phyloP scores from a whole-genome alignment of 2,329 filamentous ascomycete species.

The Aureobasidium sp. region DNA sequence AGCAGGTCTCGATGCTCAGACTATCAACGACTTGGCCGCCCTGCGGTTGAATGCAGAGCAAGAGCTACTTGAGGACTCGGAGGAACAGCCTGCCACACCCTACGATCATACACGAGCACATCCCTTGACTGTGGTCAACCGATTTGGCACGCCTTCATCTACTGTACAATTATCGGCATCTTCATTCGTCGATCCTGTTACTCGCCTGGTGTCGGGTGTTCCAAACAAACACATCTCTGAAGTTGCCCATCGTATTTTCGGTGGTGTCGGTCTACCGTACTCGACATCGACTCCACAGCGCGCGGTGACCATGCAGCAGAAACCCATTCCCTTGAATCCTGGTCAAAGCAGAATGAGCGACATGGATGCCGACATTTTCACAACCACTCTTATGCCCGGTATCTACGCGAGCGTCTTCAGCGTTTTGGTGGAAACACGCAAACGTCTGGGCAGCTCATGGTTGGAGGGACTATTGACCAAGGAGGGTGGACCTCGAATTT shows the following conservation, averaged over 20 bases:
- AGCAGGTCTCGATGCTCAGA: slow-evolving; percentile 10
- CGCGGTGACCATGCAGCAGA: slow-evolving; percentile 52
- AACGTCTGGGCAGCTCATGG: slow-evolving; percentile 64
- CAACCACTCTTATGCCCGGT: slow-evolving; percentile 61
- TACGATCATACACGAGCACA: slow-evolving; percentile 53
- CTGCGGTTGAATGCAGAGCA: not conserved
- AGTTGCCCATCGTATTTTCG: slow-evolving; percentile 65
- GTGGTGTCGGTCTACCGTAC: slow-evolving; percentile 65
- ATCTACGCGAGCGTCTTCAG: slow-evolving; percentile 61
- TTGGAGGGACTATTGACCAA: slow-evolving; percentile 54
- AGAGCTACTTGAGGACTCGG: slow-evolving; percentile 17
- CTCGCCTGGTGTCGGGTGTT: slow-evolving; percentile 51
- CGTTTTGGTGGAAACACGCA: slow-evolving; percentile 63
- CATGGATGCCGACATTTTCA: slow-evolving; percentile 66
- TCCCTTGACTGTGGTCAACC: slow-evolving; percentile 63
- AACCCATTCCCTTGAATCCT: slow-evolving; percentile 56
- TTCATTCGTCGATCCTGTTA: slow-evolving; percentile 62
- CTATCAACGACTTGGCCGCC: not conserved
- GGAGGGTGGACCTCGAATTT: slow-evolving; percentile 53
- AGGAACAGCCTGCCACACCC: not conserved
- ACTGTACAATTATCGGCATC: slow-evolving; percentile 67
- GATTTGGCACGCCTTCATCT: slow-evolving; percentile 62
- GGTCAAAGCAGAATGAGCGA: slow-evolving; percentile 60
- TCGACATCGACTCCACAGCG: slow-evolving; percentile 61
- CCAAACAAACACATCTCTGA: slow-evolving; percentile 67